These are phyloP conservation scores for Bothriochloa decipiens DNA, from an alignment of 176 grass and related monocot genomes.

Conservation along the genomic window DNA sequence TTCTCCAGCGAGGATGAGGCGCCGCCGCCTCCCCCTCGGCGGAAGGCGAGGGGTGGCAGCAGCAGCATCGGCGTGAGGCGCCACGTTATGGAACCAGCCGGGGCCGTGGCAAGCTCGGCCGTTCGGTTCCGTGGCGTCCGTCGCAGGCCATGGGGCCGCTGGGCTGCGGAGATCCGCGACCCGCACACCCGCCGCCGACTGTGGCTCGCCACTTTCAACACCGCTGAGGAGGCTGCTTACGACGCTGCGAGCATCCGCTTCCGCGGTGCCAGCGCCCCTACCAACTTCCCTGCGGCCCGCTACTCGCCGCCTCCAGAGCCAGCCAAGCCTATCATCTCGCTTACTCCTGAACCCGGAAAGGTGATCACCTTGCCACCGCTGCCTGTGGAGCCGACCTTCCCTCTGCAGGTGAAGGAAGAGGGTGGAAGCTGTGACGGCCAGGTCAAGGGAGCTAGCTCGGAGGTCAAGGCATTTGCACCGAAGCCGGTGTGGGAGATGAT, in stretches of 20 bases:
- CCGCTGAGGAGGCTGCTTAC: conserved; percentile 91
- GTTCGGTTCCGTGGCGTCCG: conserved; percentile 74
- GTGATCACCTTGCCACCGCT: conserved; percentile 22
- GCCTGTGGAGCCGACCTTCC: conserved; percentile 25
- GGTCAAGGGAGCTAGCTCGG: conserved; percentile 6
- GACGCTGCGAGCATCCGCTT: conserved; percentile 65
- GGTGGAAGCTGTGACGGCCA: neutral
- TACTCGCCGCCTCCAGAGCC: neutral
- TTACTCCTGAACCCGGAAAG: conserved; percentile 28
- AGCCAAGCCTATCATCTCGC: conserved; percentile 22
- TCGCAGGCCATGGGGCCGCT: conserved; percentile 74
- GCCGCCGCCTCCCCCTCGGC: neutral
- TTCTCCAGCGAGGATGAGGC: conserved; percentile 87
- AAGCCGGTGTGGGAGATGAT: conserved; percentile 49
- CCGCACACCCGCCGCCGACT: conserved; percentile 59
- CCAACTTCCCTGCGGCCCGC: too few relatives aligned
- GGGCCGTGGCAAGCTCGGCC: neutral
- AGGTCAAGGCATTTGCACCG: neutral
- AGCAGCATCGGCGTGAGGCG: conserved; percentile 36
- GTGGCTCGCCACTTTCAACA: conserved; percentile 93
- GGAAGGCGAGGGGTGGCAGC: neutral
- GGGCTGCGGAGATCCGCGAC: conserved; percentile 88
- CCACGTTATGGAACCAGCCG: conserved; percentile 36
- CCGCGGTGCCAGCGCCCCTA: conserved; percentile 52
- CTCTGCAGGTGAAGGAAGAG: conserved; percentile 37